Base-by-base conservation (phyloP, 192 early-diverging fungal genomes). In the Coemansia sp. region DNA sequence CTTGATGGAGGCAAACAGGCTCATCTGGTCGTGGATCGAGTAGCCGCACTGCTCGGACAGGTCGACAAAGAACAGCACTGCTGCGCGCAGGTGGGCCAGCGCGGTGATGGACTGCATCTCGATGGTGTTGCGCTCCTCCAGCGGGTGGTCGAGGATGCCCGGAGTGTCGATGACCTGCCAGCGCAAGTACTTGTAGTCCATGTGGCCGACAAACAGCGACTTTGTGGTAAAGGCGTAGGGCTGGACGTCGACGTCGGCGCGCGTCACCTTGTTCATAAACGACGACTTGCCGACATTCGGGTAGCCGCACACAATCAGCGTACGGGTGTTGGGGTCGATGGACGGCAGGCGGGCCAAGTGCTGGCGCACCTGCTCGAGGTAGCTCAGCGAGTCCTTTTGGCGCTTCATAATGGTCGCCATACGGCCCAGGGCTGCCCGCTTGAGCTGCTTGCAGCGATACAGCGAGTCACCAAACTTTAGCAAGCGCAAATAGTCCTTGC, bases 141-240 rank as follows among this genome's bases (percentile, higher is more conserved):
- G 85, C 21, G 98, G 95, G 73, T 97, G 98, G 82, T 99, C 98
- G 43, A 99, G 85, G 73, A 99, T 98, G 56, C 98, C 98, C 33
- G 98, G 98, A 40, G 98, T 99, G 76, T 99, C 98, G 58, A 99
- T 98, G n/a, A 99, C 98, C 80, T 99, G 98, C 98, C 98, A 99
- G 74, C 96, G 83, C 80, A 97, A 83, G 80, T 99, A 96, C 81
- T 93, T 95, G 89, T 98, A 98, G 83, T 99, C 96, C 98, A 99
- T 98, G 70, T 99, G 98, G 33, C 98, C 98, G 27, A 99, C 98
- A 82, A 99, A 99, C 68, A 99, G 84, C 18, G 91, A 94, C 85
- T 99, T 99, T 61, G 98, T 99, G 21, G 98, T 99, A 83, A 99
- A 99, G 32, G 98, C 98, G 80, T 99, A 99, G 15, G 96, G 96